A percentile compares a stretch with the other conserved stretches of the same genome.
Conservation (phyloP, 805 yeast genomes). For the Sungouiella blattae region DNA sequence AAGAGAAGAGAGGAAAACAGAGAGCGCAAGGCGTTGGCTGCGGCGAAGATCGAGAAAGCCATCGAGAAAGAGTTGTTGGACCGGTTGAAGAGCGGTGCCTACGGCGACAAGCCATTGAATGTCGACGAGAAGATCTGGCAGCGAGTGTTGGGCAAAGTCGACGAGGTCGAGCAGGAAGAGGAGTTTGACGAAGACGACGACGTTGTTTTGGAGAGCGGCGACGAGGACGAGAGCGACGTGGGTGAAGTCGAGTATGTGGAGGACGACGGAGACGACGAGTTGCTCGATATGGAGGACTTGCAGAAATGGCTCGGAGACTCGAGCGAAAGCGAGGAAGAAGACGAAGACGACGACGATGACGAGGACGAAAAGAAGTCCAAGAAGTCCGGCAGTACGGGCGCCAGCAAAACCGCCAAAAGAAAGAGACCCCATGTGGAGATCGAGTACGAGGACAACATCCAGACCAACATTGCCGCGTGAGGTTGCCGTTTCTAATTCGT, state of each 20-base stretch:
- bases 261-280: slow-evolving; percentile 83
- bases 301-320: slow-evolving; percentile 75
- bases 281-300: slow-evolving; percentile 90
- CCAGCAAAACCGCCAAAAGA: slow-evolving; percentile 35
- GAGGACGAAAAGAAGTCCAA: slow-evolving; percentile 31
- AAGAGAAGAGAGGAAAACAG: slow-evolving; percentile 91
- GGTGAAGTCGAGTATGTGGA: slow-evolving; percentile 87
- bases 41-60: slow-evolving; percentile 94
- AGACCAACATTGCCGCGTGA: slow-evolving; percentile 32
- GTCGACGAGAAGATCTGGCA: slow-evolving; percentile 96
- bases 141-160: slow-evolving; percentile 76
- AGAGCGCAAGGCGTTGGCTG: slow-evolving; percentile 94
- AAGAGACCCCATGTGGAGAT: slow-evolving; percentile 74
- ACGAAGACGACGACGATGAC: slow-evolving; percentile 26
- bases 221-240: slow-evolving; percentile 40
- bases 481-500: slow-evolving; percentile 2
- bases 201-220: slow-evolving; percentile 47
- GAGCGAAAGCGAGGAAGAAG: slow-evolving; percentile 33
- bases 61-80: slow-evolving; percentile 94
- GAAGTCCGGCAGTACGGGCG: too few species aligned
- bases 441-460: slow-evolving; percentile 74
- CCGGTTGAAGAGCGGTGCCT: slow-evolving; percentile 94
- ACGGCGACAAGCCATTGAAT: slow-evolving; percentile 95
- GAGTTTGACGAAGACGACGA: slow-evolving; percentile 52
- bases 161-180: slow-evolving; percentile 58